phyloP scores from a whole-genome alignment of 2,329 filamentous ascomycete genomes.

The Monascus ruber region DNA sequence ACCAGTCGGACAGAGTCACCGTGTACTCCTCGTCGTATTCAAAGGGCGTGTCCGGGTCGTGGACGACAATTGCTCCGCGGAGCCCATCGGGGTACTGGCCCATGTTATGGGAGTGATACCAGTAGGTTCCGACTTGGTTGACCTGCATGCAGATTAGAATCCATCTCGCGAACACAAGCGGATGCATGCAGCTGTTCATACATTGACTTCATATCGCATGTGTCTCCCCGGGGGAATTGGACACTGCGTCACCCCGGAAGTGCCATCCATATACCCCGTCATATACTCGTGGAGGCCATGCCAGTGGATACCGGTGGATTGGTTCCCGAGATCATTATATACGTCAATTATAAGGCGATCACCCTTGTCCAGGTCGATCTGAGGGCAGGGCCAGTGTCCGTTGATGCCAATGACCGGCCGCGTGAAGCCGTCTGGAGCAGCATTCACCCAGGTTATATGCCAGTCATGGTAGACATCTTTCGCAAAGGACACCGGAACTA shows the following conservation, averaged over 20 bases:
- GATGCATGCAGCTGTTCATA: constrained; percentile 10
- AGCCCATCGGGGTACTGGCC: constrained; percentile 62
- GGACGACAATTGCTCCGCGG: constrained; percentile 52
- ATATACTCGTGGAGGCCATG: constrained; percentile 62
- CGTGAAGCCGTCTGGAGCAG: constrained; percentile 58
- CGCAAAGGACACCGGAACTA: neutral
- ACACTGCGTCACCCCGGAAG: constrained; percentile 56
- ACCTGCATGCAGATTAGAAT: constrained; percentile 23
- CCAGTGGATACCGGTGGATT: constrained; percentile 40
- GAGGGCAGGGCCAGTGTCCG: constrained; percentile 62
- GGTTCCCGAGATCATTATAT: constrained; percentile 28
- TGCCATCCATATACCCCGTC: constrained; percentile 61
- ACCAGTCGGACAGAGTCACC: constrained; percentile 60
- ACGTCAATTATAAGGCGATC: constrained; percentile 29
- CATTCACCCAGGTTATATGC: constrained; percentile 58
- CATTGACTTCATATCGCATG: constrained; percentile 57
- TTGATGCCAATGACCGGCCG: constrained; percentile 66
- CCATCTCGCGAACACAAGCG: neutral
- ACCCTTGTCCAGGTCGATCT: constrained; percentile 26
- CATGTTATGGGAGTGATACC: constrained; percentile 62
- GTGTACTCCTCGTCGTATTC: constrained; percentile 53
- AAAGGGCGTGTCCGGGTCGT: constrained; percentile 52
- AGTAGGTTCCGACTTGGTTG: constrained; percentile 61
- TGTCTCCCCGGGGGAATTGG: constrained; percentile 51
- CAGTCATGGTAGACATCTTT: constrained; percentile 32